A percentile compares a stretch with the other conserved stretches of the same genome.
Conservation (phyloP, 2,329 filamentous ascomycete species). For the Microdochium nivale region DNA sequence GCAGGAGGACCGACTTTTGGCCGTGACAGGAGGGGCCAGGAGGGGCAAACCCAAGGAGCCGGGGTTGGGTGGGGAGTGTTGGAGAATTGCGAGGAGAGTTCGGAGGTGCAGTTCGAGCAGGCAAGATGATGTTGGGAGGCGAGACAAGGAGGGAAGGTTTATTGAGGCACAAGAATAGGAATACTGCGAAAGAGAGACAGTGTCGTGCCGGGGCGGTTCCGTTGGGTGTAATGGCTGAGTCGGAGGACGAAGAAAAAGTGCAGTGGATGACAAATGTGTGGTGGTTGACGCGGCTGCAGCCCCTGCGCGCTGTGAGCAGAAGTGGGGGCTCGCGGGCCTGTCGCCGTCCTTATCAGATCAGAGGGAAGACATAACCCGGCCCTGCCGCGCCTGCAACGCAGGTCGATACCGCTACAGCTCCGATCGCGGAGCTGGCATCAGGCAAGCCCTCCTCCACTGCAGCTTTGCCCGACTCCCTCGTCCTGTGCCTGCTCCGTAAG, state of each 20-base stretch:
- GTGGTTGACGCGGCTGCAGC: background rate
- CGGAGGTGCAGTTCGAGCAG: background rate
- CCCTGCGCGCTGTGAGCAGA: background rate
- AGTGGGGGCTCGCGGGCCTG: background rate
- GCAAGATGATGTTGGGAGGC: too few species aligned
- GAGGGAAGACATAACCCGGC: background rate
- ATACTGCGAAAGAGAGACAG: background rate
- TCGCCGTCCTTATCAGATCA: background rate
- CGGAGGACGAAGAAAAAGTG: background rate
- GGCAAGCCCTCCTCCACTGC: background rate
- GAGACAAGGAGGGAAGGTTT: too few species aligned
- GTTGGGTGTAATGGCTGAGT: background rate
- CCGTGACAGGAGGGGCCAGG: background rate
- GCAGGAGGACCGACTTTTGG: background rate
- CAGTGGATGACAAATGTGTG: background rate
- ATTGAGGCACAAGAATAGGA: too few species aligned
- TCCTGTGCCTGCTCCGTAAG: too few species aligned
- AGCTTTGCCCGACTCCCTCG: too few species aligned
- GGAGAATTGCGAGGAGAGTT: background rate
- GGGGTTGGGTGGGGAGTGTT: background rate
- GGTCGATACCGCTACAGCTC: background rate
- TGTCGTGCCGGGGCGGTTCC: background rate
- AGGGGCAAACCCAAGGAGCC: background rate
- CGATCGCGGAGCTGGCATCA: background rate
- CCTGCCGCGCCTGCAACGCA: too few species aligned